Conservation (phyloP, 306 rosid genomes). For the Begonia fuchsioides region DNA sequence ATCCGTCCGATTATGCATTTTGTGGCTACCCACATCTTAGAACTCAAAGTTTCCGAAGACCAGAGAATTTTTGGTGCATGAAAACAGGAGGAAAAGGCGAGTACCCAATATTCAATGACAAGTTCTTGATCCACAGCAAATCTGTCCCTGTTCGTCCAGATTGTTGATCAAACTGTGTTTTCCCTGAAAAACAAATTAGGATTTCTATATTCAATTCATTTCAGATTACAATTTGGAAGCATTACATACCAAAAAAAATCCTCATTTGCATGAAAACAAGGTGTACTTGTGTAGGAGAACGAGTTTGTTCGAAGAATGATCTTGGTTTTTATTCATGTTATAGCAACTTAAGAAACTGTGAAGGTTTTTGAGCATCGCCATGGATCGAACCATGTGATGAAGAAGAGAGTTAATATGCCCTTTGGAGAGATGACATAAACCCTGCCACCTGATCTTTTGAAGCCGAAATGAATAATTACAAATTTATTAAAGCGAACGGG, state of each 20-base stretch:
- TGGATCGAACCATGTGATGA: conserved; percentile 88
- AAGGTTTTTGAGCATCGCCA: conserved; percentile 32
- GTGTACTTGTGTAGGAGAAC: no score
- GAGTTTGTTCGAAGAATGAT: no score
- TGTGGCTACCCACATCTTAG: conserved; percentile 66
- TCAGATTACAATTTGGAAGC: no score
- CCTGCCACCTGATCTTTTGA: conserved; percentile 68
- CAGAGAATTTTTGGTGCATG: conserved; percentile 30
- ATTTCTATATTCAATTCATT: no score
- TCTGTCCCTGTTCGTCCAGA: conserved; percentile 36
- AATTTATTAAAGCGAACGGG: no score
- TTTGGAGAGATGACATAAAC: conserved; percentile 53
- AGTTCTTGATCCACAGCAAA: conserved; percentile 26
- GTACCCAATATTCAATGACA: conserved; percentile 48
- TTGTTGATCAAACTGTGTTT: background rate
- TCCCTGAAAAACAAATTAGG: no score
- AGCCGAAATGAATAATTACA: conserved; percentile 27
- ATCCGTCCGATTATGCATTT: conserved; percentile 48
- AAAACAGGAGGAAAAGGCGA: conserved; percentile 22
- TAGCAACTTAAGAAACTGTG: no score
- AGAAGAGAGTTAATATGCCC: conserved; percentile 92
- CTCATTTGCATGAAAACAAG: no score
- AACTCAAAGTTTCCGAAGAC: conserved; percentile 19
- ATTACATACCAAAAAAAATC: no score
- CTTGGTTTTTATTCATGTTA: no score